Evolutionary conservation across 2,329 filamentous ascomycete genomes (phyloP).

Genomic region (Alternaria consortialis): DNA sequence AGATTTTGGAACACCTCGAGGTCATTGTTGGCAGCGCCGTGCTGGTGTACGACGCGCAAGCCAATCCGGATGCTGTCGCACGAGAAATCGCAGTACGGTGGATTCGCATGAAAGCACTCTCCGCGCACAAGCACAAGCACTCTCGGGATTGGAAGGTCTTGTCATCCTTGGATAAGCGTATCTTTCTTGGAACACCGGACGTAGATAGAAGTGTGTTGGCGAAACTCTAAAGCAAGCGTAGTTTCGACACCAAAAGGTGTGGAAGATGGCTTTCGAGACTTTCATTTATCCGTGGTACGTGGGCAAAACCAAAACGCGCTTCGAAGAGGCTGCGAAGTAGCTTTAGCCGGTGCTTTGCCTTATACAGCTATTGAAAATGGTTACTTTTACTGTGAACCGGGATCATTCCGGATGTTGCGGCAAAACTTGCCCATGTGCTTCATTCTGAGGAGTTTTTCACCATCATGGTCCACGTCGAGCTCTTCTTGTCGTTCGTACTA

Average conservation of each 20-base stretch:
- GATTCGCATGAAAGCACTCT: constrained; percentile 23
- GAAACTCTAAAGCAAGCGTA: constrained; percentile 12
- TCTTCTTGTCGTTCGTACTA: background rate
- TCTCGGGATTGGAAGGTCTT: constrained; percentile 11
- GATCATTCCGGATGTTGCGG: background rate
- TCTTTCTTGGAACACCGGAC: constrained; percentile 26
- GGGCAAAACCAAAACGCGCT: background rate
- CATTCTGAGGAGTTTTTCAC: background rate
- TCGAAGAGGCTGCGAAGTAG: background rate
- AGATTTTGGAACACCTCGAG: constrained; percentile 41
- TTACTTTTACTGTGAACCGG: background rate
- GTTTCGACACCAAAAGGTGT: background rate
- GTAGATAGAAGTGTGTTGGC: background rate
- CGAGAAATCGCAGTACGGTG: constrained; percentile 51
- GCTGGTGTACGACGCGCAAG: constrained; percentile 50
- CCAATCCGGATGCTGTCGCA: constrained; percentile 44
- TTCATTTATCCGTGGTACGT: background rate
- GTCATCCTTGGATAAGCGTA: constrained; percentile 26
- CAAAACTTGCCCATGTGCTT: background rate
- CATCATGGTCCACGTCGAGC: background rate
- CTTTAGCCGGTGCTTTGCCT: background rate
- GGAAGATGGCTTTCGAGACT: background rate
- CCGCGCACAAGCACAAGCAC: background rate
- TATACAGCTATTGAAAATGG: background rate
- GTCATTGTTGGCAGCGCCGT: constrained; percentile 50